A percentile compares a stretch with the other conserved stretches of the same genome.
Conservation (phyloP, 1,139 yeast genomes). For the Komagataea norvegica region DNA sequence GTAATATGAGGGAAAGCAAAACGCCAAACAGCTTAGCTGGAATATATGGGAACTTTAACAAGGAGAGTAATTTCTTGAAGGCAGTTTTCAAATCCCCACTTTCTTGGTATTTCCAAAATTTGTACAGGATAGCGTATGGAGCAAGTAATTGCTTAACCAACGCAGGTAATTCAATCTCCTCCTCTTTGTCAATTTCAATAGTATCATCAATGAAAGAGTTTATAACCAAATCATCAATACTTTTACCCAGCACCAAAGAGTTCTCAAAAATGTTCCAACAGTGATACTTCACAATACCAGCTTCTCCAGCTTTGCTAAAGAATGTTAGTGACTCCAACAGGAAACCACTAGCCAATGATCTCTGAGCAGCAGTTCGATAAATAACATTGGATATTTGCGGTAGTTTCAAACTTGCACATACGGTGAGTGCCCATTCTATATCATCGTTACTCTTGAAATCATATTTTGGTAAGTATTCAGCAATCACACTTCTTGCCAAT, state of each 20-base stretch:
- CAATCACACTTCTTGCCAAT: conserved; percentile 45
- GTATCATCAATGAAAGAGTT: conserved; percentile 46
- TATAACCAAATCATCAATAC: conserved; percentile 51
- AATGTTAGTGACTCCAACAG: conserved; percentile 62
- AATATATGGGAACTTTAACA: conserved; percentile 60
- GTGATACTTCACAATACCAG: conserved; percentile 35
- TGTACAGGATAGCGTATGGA: conserved; percentile 65
- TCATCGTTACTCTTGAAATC: conserved; percentile 65
- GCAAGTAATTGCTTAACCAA: conserved; percentile 62
- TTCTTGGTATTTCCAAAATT: conserved; percentile 37
- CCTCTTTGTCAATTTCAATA: conserved; percentile 27
- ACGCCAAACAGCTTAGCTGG: conserved; percentile 51
- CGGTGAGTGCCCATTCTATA: conserved; percentile 71
- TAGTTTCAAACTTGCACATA: conserved; percentile 44
- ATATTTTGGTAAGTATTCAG: conserved; percentile 58
- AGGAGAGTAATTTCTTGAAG: conserved; percentile 40
- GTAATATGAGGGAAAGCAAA: conserved; percentile 45
- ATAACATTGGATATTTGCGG: conserved; percentile 51
- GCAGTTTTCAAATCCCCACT: conserved; percentile 29
- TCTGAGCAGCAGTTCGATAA: conserved; percentile 34
- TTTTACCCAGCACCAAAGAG: conserved; percentile 47
- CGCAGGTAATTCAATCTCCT: conserved; percentile 39
- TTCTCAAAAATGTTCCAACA: conserved; percentile 58
- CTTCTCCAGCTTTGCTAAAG: conserved; percentile 63
- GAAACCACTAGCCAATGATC: conserved; percentile 32